A percentile compares a stretch with the other conserved stretches of the same genome.
phyloP scores from a whole-genome alignment of 2,329 filamentous ascomycete genomes.

The Pyricularia grisea region DNA sequence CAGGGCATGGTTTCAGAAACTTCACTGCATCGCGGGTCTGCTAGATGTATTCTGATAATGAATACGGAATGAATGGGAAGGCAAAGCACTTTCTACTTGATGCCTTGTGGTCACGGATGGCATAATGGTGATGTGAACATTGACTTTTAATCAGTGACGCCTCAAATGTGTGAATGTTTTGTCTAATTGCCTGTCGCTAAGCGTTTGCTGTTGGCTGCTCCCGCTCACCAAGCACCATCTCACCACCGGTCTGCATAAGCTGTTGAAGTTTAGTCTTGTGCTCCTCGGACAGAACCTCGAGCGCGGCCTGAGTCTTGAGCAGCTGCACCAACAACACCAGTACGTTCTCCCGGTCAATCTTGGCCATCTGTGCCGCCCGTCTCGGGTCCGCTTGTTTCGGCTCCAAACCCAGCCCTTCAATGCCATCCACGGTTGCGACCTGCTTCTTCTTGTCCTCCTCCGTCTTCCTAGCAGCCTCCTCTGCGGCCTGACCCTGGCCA shows the following conservation, averaged over 20 bases:
- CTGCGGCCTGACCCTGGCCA: background rate
- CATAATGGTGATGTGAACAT: background rate
- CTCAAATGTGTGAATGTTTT: background rate
- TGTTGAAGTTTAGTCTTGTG: constrained; percentile 33
- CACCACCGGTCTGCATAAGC: constrained; percentile 40
- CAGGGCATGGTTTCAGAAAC: constrained; percentile 14
- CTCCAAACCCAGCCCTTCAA: constrained; percentile 28
- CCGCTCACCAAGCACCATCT: constrained; percentile 25
- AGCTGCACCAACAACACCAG: constrained; percentile 49
- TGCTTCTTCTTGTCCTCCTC: constrained; percentile 11
- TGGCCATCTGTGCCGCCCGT: constrained; percentile 33
- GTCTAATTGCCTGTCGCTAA: background rate
- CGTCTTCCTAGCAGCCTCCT: constrained; percentile 2
- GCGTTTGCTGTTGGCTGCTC: constrained; percentile 1
- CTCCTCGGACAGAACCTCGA: constrained; percentile 26
- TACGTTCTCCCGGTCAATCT: constrained; percentile 51
- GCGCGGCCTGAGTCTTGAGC: constrained; percentile 28
- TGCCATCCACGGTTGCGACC: constrained; percentile 3
- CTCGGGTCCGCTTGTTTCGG: constrained; percentile 37
- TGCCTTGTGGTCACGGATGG: background rate
- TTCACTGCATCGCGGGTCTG: constrained; percentile 15
- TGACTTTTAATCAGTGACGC: background rate
- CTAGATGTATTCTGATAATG: constrained; percentile 22
- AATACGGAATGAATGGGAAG: constrained; percentile 18
- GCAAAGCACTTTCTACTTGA: constrained; percentile 2